Base-by-base conservation (phyloP, 2,329 filamentous ascomycete genomes). In the Zopfia rhizophila region DNA sequence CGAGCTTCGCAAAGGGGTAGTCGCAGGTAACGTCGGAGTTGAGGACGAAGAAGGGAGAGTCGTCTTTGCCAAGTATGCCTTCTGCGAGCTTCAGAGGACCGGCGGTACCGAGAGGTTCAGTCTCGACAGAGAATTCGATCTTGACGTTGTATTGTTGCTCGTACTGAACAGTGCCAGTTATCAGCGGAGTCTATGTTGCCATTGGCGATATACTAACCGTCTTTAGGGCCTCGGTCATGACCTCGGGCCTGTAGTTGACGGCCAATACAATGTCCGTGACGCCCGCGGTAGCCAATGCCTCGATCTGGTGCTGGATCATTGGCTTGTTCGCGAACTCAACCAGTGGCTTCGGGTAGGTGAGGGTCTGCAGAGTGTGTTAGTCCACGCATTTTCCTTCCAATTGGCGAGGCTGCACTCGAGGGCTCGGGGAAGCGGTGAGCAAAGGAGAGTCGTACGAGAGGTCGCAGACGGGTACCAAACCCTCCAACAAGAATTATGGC, bases 11-110 rank as follows among this genome's bases (percentile, higher is more conserved):
- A 81, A 99, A 97, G 44, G 93, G 94, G 75, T 93, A 97, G 63
- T 97, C 92, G 84, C 93, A 99, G 73, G 96, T 97, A 68, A 99
- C 87, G 70, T 99, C 93, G 41, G 91, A 95, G 83, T 99, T 99
- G 64, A 99, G 87, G 42, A 99, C 94, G 75, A 99, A 97, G 81
- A 97, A 97, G 43, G 94, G 94, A 17, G 84, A 81, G 73, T 97
- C 90, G 72, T 97, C 92, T 79, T 97, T 97, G 71, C 84, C 89
- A 43, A 99, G 84, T 63, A 93, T 91, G 70, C 88, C 84, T 78
- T 97, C 93, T 48, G 93, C 93, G 54, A 99, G 86, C 81, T 97
- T 99, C 61, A 99, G 81, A 53, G 93, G 94, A 45, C 93, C 93
- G 57, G 93, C 93, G 47, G 93, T 99, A 65, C 94, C 93, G 49